These are phyloP conservation scores for Apostasia shenzhenica DNA, from an alignment of 106 monocot species.

Conservation along the genomic window DNA sequence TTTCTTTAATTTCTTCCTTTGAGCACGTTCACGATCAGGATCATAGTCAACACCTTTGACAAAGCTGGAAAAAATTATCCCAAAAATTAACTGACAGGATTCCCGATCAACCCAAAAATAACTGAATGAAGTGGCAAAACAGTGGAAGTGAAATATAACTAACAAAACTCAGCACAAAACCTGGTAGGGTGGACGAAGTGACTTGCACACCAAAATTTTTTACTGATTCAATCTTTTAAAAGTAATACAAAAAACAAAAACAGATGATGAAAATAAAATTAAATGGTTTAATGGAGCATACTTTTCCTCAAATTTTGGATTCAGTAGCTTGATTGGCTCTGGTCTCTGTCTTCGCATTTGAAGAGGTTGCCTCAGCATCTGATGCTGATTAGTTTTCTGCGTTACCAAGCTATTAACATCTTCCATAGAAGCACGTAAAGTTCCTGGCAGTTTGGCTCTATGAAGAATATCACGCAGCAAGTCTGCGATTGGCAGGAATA, in stretches of 20 bases:
- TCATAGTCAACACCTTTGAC: constrained; percentile 94
- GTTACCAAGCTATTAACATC: constrained; percentile 53
- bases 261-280: background rate
- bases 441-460: constrained; percentile 25
- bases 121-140: background rate
- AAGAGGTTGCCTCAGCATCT: constrained; percentile 58
- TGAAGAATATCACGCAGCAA: constrained; percentile 49
- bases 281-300: constrained; percentile 25
- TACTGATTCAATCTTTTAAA: background rate
- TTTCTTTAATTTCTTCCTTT: constrained; percentile 82
- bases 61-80: constrained; percentile 45
- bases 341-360: constrained; percentile 88
- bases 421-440: constrained; percentile 41
- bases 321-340: constrained; percentile 67
- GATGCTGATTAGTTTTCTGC: constrained; percentile 41
- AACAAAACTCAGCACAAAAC: background rate
- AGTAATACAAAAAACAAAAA: background rate
- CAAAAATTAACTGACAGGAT: background rate
- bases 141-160: background rate
- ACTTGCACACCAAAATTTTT: background rate
- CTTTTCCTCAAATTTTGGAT: constrained; percentile 96
- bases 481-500: constrained; percentile 60
- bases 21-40: constrained; percentile 86
- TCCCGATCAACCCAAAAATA: background rate
- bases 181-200: background rate